phyloP scores from a whole-genome alignment of 495 filamentous ascomycete species.

The Tetracladium setigerum region DNA sequence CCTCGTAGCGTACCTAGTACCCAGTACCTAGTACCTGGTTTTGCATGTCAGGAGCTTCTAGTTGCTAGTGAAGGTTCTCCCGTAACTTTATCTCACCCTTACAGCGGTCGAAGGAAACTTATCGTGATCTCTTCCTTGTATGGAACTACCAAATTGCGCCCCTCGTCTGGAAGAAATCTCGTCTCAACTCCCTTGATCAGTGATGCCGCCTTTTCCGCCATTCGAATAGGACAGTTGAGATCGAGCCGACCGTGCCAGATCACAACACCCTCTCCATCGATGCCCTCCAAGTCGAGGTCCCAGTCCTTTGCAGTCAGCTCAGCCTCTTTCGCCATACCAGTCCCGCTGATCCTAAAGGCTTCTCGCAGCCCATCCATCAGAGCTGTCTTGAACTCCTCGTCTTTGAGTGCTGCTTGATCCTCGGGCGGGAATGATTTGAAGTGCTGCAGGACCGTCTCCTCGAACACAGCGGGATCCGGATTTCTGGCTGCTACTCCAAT shows the following conservation, averaged over 20 bases:
- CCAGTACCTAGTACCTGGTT: too few relatives aligned
- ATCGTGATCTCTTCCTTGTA: neutral
- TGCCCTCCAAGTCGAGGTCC: constrained; percentile 4
- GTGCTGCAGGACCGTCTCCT: neutral
- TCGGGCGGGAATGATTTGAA: neutral
- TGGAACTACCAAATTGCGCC: neutral
- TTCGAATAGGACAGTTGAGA: neutral
- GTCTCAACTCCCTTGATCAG: neutral
- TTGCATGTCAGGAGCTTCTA: too few relatives aligned
- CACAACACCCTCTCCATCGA: neutral
- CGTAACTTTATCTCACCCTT: too few relatives aligned
- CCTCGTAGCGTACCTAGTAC: too few relatives aligned
- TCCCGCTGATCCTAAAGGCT: neutral
- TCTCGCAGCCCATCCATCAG: neutral
- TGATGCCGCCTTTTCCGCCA: constrained; percentile 3
- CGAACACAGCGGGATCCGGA: constrained; percentile 1
- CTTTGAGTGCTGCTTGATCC: neutral
- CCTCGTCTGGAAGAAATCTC: constrained; percentile 1
- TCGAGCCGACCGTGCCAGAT: constrained; percentile 6
- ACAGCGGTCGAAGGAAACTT: neutral
- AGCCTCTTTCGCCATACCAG: neutral
- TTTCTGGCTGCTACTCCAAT: constrained; percentile 2
- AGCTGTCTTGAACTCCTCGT: neutral
- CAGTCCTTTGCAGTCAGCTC: neutral
- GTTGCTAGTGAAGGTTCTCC: too few relatives aligned